Conservation (phyloP, 2,329 filamentous ascomycete genomes). For the Sphaerulina musiva region DNA sequence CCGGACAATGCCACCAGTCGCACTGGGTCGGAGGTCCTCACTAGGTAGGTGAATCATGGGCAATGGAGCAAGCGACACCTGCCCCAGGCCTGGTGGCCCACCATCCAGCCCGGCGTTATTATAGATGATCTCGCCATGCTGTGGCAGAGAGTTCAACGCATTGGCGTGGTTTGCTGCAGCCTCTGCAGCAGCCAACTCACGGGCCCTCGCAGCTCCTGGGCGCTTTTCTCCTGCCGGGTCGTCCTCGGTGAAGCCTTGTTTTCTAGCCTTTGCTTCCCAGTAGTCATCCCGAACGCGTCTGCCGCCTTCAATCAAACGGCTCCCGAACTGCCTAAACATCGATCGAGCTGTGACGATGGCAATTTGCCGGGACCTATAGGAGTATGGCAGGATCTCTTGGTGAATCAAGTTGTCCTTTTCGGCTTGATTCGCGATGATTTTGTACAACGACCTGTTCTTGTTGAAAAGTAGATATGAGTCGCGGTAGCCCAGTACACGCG, state of each 20-base stretch:
- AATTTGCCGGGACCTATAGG: slow-evolving; percentile 95
- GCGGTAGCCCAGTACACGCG: slow-evolving; percentile 83
- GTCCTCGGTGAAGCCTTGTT: slow-evolving; percentile 96
- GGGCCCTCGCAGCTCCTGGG: slow-evolving; percentile 80
- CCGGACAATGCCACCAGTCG: slow-evolving; percentile 78
- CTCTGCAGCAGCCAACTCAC: slow-evolving; percentile 71
- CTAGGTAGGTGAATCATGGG: slow-evolving; percentile 79
- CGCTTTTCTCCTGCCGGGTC: slow-evolving; percentile 94
- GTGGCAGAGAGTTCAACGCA: slow-evolving; percentile 55
- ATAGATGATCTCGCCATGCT: slow-evolving; percentile 76
- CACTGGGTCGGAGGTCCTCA: slow-evolving; percentile 66
- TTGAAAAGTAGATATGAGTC: slow-evolving; percentile 99
- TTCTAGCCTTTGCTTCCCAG: slow-evolving; percentile 94
- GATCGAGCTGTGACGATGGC: slow-evolving; percentile 95
- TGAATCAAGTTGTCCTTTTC: slow-evolving; percentile 95
- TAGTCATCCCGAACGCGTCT: slow-evolving; percentile 93
- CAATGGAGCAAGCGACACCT: slow-evolving; percentile 64
- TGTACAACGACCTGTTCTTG: slow-evolving; percentile 93
- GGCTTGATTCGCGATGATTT: slow-evolving; percentile 91
- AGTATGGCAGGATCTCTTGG: slow-evolving; percentile 94
- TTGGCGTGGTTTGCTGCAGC: slow-evolving; percentile 54
- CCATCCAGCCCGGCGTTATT: slow-evolving; percentile 49
- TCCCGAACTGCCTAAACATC: slow-evolving; percentile 98
- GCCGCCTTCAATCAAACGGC: slow-evolving; percentile 82
- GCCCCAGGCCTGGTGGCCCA: slow-evolving; percentile 50